phyloP scores from a whole-genome alignment of 768 basidiomycete genomes.

The Mycena olivaceomarginata region DNA sequence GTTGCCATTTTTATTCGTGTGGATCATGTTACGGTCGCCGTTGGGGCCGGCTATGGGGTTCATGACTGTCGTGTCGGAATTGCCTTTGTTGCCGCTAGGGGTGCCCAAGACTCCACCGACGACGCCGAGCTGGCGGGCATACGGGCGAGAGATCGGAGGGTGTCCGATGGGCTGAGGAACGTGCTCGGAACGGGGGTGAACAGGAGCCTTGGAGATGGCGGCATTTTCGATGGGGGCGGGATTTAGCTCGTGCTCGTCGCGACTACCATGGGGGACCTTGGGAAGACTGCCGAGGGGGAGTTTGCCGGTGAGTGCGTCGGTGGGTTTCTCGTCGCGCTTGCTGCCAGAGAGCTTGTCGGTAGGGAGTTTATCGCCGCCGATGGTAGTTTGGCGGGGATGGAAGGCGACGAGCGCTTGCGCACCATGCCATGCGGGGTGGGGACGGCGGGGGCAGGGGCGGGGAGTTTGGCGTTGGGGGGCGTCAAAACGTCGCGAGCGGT shows the following conservation, averaged over 20 bases:
- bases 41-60: not conserved
- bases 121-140: not conserved
- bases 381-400: not conserved
- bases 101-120: too few relatives aligned
- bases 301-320: not conserved
- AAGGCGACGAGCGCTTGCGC: not conserved
- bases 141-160: slow-evolving; percentile 4
- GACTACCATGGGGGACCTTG: too few relatives aligned
- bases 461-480: not conserved
- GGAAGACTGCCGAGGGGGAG: not conserved
- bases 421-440: not conserved
- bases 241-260: too few relatives aligned
- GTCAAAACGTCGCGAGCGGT: not conserved
- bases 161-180: slow-evolving; percentile 16
- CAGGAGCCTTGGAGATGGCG: not conserved
- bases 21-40: not conserved
- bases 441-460: not conserved
- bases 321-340: too few relatives aligned
- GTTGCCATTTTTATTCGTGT: not conserved
- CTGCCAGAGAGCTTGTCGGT: too few relatives aligned
- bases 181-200: not conserved
- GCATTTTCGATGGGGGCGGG: too few relatives aligned
- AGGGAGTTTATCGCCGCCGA: not conserved
- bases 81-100: too few relatives aligned
- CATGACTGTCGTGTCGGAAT: not conserved